A percentile compares a stretch with the other conserved stretches of the same genome.
phyloP scores from a whole-genome alignment of 345 rosid species.

The Barbarea vulgaris region DNA sequence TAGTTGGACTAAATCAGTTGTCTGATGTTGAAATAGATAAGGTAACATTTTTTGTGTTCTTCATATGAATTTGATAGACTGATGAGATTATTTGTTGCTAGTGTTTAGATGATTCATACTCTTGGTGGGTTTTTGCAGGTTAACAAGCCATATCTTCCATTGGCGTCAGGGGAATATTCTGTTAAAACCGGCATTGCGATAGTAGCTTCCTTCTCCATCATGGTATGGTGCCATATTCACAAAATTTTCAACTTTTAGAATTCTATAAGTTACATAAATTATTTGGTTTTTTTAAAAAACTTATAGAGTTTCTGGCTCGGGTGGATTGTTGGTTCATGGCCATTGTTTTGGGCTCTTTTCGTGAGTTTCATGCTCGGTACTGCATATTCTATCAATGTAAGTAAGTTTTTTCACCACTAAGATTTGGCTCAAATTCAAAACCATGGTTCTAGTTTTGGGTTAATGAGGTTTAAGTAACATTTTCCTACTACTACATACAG shows the following conservation, averaged over 20 bases:
- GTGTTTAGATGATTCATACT: conserved; percentile 11
- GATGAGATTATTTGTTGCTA: not conserved
- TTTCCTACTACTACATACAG: conserved; percentile 46
- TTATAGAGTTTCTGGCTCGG: conserved; percentile 88
- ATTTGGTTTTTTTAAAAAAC: not conserved
- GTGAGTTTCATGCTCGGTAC: conserved; percentile 92
- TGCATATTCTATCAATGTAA: conserved; percentile 92
- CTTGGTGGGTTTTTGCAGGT: conserved; percentile 51
- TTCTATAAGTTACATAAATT: not conserved
- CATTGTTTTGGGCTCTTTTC: conserved; percentile 93
- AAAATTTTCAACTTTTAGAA: not conserved
- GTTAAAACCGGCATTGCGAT: conserved; percentile 61
- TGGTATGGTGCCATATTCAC: conserved; percentile 52
- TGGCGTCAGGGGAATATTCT: conserved; percentile 95
- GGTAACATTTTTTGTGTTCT: conserved; percentile 46
- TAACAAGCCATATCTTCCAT: conserved; percentile 94
- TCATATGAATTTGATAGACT: not conserved
- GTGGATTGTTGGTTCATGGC: conserved; percentile 90
- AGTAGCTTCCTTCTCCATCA: conserved; percentile 63
- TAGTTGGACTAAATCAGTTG: conserved; percentile 90
- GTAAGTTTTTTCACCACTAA: conserved; percentile 24
- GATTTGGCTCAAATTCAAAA: not conserved
- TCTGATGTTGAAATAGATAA: conserved; percentile 92
- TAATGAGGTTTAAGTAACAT: conserved; percentile 1
- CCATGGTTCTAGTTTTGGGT: not conserved